Conservation (phyloP, 164 flowering plant species). For the Euptelea pleiosperma region DNA sequence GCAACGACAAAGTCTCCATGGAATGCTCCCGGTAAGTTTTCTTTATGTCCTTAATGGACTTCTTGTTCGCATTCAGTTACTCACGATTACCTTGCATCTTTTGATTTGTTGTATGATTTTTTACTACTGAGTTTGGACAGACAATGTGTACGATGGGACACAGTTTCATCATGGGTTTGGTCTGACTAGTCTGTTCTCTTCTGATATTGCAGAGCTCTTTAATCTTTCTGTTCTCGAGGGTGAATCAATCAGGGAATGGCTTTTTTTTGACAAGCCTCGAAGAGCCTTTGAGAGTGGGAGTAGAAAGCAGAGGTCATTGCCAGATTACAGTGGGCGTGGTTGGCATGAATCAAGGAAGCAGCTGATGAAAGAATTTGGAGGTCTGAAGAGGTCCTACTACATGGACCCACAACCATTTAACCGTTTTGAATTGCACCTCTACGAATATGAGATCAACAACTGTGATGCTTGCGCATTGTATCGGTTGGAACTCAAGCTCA, state of each 20-base stretch:
- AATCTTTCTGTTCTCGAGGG: conserved; percentile 75
- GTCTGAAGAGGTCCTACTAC: conserved; percentile 84
- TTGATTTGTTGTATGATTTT: not conserved
- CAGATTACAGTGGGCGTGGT: conserved; percentile 90
- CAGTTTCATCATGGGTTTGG: not conserved
- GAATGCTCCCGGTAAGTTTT: conserved; percentile 84
- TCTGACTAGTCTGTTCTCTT: conserved; percentile 7
- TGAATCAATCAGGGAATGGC: conserved; percentile 89
- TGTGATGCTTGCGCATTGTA: conserved; percentile 80
- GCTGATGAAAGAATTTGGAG: conserved; percentile 76
- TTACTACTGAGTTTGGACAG: not conserved
- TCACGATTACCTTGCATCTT: not conserved
- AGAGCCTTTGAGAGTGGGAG: conserved; percentile 93
- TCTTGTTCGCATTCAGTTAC: not conserved
- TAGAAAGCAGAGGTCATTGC: conserved; percentile 88
- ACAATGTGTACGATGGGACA: not conserved
- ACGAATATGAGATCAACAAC: conserved; percentile 82
- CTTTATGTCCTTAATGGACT: not conserved
- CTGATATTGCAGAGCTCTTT: conserved; percentile 64
- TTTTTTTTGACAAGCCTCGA: conserved; percentile 90
- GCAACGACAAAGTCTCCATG: conserved; percentile 94
- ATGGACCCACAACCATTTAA: conserved; percentile 91
- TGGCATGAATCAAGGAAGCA: conserved; percentile 98
- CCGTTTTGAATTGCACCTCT: conserved; percentile 82
- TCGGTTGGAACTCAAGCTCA: conserved; percentile 74